A percentile compares a stretch with the other conserved stretches of the same genome.
Conservation (phyloP, 139 green algal genomes). For the Desmodesmus armatus region DNA sequence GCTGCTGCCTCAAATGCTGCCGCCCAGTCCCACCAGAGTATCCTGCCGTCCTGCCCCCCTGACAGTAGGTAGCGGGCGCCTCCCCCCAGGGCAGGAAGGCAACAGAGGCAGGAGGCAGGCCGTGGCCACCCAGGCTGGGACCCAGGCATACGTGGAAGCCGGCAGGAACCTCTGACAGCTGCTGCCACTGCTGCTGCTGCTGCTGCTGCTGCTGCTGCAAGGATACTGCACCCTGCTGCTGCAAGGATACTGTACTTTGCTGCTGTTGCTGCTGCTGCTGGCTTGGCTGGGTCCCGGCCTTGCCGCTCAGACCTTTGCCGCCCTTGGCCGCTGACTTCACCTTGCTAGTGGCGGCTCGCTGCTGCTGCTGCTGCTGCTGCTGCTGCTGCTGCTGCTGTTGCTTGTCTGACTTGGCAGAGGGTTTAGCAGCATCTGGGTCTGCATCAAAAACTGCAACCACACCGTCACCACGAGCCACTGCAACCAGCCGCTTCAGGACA, state of each 20-base stretch:
- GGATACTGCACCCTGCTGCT: too few species aligned
- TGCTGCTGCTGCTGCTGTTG: neutral
- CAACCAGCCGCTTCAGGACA: constrained; percentile 13
- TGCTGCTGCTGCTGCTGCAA: neutral
- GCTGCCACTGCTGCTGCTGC: neutral
- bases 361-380: neutral
- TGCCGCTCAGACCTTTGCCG: too few species aligned
- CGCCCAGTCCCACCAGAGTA: neutral
- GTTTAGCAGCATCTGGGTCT: constrained; percentile 14
- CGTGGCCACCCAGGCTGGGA: neutral
- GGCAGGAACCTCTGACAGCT: neutral
- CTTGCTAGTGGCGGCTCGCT: too few species aligned
- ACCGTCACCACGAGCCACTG: constrained; percentile 20
- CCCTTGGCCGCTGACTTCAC: too few species aligned
- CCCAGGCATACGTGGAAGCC: constrained; percentile 2
- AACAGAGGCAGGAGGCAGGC: too few species aligned
- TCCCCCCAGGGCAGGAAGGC: too few species aligned
- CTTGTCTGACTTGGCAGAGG: too few species aligned
- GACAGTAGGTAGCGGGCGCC: neutral
- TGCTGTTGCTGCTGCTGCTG: too few species aligned
- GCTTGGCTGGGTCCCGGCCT: too few species aligned
- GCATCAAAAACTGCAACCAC: constrained; percentile 32
- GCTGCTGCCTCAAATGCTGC: neutral
- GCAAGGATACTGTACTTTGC: too few species aligned
- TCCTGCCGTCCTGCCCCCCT: neutral